A percentile compares a stretch with the other conserved stretches of the same genome.
These are phyloP conservation scores for Paecilomyces fulvus DNA, from an alignment of 2,329 filamentous ascomycete genomes.

Conservation along the genomic window DNA sequence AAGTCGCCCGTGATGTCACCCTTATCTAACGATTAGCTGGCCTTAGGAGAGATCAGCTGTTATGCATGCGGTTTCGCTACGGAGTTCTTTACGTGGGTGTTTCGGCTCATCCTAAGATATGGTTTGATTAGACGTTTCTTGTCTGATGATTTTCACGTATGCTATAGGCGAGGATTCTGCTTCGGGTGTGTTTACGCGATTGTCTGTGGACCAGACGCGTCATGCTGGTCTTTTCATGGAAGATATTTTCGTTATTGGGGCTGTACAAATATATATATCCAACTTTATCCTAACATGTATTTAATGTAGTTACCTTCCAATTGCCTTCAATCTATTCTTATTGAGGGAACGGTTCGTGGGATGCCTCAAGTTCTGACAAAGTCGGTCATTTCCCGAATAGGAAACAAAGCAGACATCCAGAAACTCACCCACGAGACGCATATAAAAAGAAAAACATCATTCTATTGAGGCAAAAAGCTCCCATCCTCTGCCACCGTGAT, in stretches of 20 bases:
- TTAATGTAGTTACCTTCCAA: not conserved
- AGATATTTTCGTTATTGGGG: not conserved
- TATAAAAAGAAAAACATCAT: too few relatives aligned
- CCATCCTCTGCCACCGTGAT: too few relatives aligned
- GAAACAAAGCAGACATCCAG: too few relatives aligned
- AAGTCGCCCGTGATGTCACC: conserved; percentile 29
- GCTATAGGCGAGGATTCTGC: not conserved
- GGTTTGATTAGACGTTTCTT: not conserved
- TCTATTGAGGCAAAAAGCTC: too few relatives aligned
- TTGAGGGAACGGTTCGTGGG: not conserved
- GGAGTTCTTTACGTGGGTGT: not conserved
- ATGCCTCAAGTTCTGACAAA: too few relatives aligned
- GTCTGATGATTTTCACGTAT: not conserved
- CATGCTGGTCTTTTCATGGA: not conserved
- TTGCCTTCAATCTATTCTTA: not conserved
- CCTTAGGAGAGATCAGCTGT: not conserved
- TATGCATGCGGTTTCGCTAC: not conserved
- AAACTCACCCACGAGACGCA: too few relatives aligned
- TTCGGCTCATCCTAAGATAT: not conserved
- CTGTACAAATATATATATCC: not conserved
- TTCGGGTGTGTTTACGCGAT: not conserved
- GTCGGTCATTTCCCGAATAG: too few relatives aligned
- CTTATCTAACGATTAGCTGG: conserved; percentile 23
- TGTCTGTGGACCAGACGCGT: not conserved
- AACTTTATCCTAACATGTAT: not conserved